phyloP scores from a whole-genome alignment of 768 basidiomycete species.

The Ephemerocybe angulata region DNA sequence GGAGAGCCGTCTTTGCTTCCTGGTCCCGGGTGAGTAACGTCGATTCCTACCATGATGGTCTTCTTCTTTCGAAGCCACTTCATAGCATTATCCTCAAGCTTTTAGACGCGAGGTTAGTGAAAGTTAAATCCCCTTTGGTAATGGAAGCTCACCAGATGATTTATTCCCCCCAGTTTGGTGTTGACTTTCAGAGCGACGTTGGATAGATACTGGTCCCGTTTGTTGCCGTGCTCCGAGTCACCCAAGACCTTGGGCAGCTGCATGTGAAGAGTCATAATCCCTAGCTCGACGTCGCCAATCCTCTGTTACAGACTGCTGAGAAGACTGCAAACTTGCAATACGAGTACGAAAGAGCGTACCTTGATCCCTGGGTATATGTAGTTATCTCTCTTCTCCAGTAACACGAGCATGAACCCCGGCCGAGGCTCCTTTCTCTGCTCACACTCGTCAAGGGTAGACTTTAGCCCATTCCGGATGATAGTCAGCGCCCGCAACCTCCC shows the following conservation, averaged over 20 bases:
- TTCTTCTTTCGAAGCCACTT: constrained; percentile 60
- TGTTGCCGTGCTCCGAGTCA: constrained; percentile 33
- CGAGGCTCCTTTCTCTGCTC: constrained; percentile 20
- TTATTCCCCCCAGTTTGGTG: constrained; percentile 77
- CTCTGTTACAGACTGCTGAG: constrained; percentile 31
- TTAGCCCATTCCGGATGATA: constrained; percentile 40
- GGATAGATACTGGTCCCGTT: constrained; percentile 78
- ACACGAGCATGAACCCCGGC: constrained; percentile 66
- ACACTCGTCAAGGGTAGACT: constrained; percentile 18
- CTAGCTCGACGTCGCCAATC: constrained; percentile 69
- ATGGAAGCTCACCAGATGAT: constrained; percentile 48
- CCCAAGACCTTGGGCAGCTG: constrained; percentile 56
- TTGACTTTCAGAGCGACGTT: constrained; percentile 82
- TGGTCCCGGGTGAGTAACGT: constrained; percentile 78
- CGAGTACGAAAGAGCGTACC: constrained; percentile 22
- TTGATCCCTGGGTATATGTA: constrained; percentile 81
- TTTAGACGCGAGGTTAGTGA: constrained; percentile 4
- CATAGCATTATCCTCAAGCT: constrained; percentile 55
- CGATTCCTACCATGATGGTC: constrained; percentile 85
- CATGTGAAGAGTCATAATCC: constrained; percentile 75
- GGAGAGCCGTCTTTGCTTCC: constrained; percentile 67
- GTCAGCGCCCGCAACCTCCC: constrained; percentile 35
- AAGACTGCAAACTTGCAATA: neutral
- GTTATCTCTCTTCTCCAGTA: constrained; percentile 66
- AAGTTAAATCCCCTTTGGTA: neutral